These are phyloP conservation scores for Ascochyta clinopodiicola DNA, from an alignment of 2,329 filamentous ascomycete genomes.

Conservation along the genomic window DNA sequence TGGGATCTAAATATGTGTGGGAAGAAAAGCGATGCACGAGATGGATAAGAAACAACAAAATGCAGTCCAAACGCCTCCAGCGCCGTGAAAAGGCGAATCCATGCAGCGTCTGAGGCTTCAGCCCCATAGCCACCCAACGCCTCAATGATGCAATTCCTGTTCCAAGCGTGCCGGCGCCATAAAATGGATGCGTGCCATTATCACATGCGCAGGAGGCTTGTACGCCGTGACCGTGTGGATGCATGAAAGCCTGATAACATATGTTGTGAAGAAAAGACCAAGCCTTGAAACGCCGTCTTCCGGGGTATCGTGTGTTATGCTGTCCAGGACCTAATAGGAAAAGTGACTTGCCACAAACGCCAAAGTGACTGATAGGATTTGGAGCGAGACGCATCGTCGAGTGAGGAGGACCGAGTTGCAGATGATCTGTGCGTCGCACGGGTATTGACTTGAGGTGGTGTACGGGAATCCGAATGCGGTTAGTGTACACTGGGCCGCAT, in stretches of 20 bases:
- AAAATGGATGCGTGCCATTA: slow-evolving; percentile 21
- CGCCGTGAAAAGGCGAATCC: background rate
- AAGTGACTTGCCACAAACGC: slow-evolving; percentile 24
- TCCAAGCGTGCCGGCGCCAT: slow-evolving; percentile 16
- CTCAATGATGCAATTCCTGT: slow-evolving; percentile 26
- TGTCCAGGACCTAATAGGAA: slow-evolving; percentile 22
- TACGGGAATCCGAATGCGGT: slow-evolving; percentile 29
- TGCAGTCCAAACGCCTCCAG: background rate
- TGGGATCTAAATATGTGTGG: slow-evolving; percentile 12
- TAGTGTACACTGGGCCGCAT: slow-evolving; percentile 36
- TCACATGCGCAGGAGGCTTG: slow-evolving; percentile 19
- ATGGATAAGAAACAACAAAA: background rate
- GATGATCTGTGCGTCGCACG: slow-evolving; percentile 25
- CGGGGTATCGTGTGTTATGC: slow-evolving; percentile 44
- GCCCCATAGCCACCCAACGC: slow-evolving; percentile 8
- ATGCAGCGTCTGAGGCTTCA: background rate
- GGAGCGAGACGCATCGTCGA: slow-evolving; percentile 2
- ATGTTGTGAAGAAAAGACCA: slow-evolving; percentile 13
- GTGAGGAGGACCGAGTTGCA: slow-evolving; percentile 12
- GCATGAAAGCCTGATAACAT: slow-evolving; percentile 25
- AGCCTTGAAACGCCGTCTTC: slow-evolving; percentile 38
- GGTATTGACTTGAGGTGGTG: slow-evolving; percentile 36
- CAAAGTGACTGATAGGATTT: slow-evolving; percentile 18
- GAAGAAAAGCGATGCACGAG: background rate
- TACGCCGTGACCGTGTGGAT: slow-evolving; percentile 23